A percentile compares a stretch with the other conserved stretches of the same genome.
Evolutionary conservation across 2,329 filamentous ascomycete species (phyloP).

Genomic region (Lecanicillium sp.): DNA sequence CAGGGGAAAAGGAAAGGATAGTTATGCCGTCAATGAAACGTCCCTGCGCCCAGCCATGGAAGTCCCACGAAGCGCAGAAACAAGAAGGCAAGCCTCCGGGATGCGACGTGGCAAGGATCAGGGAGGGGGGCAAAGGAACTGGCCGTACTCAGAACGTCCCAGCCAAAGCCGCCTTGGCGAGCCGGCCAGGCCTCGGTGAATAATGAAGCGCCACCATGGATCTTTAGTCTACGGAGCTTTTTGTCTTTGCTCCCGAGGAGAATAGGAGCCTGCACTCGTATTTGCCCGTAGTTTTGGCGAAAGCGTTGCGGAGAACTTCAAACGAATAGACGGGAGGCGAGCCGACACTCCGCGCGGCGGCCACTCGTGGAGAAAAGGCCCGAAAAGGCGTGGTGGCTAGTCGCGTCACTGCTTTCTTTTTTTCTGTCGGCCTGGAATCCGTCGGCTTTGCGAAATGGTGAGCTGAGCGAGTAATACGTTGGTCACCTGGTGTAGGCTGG

Average conservation of each 20-base stretch:
- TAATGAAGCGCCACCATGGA: background rate
- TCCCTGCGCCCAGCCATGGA: background rate
- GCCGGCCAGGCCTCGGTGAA: conserved; percentile 4
- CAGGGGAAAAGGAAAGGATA: too few relatives aligned
- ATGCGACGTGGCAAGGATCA: background rate
- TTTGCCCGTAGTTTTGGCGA: conserved; percentile 2
- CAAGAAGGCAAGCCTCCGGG: background rate
- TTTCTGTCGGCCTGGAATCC: background rate
- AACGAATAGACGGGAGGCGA: background rate
- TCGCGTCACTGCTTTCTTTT: background rate
- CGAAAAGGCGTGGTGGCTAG: conserved; percentile 3
- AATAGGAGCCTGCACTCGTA: background rate
- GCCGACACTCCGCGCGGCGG: conserved; percentile 9
- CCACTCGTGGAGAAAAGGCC: conserved; percentile 10
- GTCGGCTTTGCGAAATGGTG: background rate
- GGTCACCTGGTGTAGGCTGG: background rate
- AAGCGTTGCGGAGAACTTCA: background rate
- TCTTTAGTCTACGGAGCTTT: background rate
- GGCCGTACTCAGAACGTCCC: too few relatives aligned
- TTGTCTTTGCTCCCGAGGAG: background rate
- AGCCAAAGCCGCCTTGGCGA: background rate
- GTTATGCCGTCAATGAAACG: background rate
- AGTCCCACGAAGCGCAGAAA: background rate
- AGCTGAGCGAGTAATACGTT: background rate
- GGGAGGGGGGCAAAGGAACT: too few relatives aligned